Base-by-base conservation (phyloP, 2,329 filamentous ascomycete genomes). In the Penicillium rolfsii region DNA sequence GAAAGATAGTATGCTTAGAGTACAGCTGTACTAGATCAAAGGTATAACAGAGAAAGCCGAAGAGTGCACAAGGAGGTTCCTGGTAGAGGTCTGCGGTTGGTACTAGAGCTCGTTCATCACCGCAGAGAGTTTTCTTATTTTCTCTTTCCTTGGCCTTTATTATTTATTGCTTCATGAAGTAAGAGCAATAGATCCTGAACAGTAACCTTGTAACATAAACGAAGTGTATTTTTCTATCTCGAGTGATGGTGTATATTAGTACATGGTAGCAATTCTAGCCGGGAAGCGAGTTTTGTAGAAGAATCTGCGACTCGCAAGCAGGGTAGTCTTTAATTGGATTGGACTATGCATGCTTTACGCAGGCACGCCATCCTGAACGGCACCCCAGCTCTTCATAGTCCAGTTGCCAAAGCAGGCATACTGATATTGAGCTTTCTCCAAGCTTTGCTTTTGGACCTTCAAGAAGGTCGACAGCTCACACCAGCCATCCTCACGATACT, bases 381-480 rank as follows among this genome's bases (percentile, higher is more conserved):
- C 60, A 8, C 71, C 70, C 59, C 70, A 73, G 1, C 54, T 33
- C 1, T 60, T 56, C 40, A 65, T 40, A 5, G 68, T 58, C 63
- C 73, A 74, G 28, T 74, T 59, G 1, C 85, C 89, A 72, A 86
- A 87, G 70, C 90, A 93, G 40, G 87, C 83, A 70, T 85, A 83
- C 16, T 90, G 84, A 69, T 84, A 92, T 67, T 84, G 75, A 3
- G 88, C 87, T 63, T 82, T 76, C 19, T 78, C 80, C 38, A 85
- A 73, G 81, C 87, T 87, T 62, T 77, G 78, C 61, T 86, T 80
- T 76, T 89, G 86, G 5, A 87, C 79, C 62, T 84, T 74, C 46
- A 93, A 70, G 69, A 93, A 92, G 0, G 87, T 87, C 3, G 82
- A 81, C 52, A 93, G 73, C 71, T 92, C 89, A 71, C 90, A 93